Conservation (phyloP, 305 asterid species). For the Fraxinus nigra region DNA sequence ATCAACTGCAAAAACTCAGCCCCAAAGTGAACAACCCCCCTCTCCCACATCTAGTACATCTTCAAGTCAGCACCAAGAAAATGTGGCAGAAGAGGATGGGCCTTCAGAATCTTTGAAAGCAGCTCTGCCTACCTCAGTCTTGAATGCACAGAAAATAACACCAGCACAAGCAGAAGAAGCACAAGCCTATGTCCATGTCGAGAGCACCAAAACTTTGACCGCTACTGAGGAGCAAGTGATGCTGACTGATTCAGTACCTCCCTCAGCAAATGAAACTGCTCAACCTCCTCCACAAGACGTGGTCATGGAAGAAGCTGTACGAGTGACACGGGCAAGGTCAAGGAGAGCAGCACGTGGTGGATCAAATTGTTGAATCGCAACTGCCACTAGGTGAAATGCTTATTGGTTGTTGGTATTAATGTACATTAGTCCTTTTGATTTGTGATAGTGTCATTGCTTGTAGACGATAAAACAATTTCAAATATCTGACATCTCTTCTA, state of each 20-base stretch:
- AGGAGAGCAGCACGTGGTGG: conserved; percentile 38
- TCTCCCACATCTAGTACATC: conserved; percentile 43
- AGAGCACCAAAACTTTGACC: conserved; percentile 29
- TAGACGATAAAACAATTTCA: background rate
- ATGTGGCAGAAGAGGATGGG: conserved; percentile 37
- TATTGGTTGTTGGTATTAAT: conserved; percentile 21
- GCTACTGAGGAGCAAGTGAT: conserved; percentile 37
- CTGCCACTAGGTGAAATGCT: conserved; percentile 27
- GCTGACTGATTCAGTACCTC: conserved; percentile 45
- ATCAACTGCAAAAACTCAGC: conserved; percentile 27
- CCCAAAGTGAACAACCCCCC: conserved; percentile 37
- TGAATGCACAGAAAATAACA: conserved; percentile 46
- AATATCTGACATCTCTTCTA: background rate
- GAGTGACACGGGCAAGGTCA: conserved; percentile 62
- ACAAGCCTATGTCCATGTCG: conserved; percentile 1
- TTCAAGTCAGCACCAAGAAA: conserved; percentile 46
- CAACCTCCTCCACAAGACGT: conserved; percentile 33
- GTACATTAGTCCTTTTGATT: conserved; percentile 18
- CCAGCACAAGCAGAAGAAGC: conserved; percentile 24
- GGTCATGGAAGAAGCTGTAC: conserved; percentile 43
- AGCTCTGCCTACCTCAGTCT: conserved; percentile 28
- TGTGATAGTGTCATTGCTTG: conserved; percentile 3
- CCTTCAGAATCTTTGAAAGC: conserved; percentile 37
- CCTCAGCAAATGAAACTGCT: conserved; percentile 30
- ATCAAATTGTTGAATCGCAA: conserved; percentile 21